Evolutionary conservation across 2,329 filamentous ascomycete species (phyloP).

Genomic region (Penicillium fuscoglaucum): DNA sequence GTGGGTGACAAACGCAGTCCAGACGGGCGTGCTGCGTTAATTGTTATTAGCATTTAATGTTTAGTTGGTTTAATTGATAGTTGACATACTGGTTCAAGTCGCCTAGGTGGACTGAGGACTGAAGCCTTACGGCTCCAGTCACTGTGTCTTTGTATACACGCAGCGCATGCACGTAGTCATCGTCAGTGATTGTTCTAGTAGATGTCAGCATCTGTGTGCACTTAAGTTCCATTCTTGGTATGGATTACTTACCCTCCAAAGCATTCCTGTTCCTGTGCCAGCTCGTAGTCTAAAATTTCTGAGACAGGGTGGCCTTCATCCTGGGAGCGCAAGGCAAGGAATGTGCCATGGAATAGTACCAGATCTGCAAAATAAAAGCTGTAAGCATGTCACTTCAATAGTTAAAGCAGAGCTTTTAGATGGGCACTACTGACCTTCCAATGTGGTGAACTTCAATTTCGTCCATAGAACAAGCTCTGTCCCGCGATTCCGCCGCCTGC

Average conservation of each 20-base stretch:
- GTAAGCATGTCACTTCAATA: not conserved
- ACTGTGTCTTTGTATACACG: conserved; percentile 55
- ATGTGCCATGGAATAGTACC: conserved; percentile 58
- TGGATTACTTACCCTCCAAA: conserved; percentile 50
- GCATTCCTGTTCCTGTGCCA: conserved; percentile 49
- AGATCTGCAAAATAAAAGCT: conserved; percentile 43
- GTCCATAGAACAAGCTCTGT: conserved; percentile 53
- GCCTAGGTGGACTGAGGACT: conserved; percentile 57
- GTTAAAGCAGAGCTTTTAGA: not conserved
- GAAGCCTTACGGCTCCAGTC: conserved; percentile 56
- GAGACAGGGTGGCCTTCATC: conserved; percentile 46
- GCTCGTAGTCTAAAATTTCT: conserved; percentile 51
- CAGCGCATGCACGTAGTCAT: conserved; percentile 54
- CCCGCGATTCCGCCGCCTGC: conserved; percentile 37
- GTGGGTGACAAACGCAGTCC: conserved; percentile 59
- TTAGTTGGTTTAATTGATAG: not conserved
- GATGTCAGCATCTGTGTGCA: conserved; percentile 15
- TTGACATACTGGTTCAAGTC: conserved; percentile 48
- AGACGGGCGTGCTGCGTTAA: conserved; percentile 53
- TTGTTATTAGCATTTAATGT: not conserved
- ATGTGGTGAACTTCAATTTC: conserved; percentile 54
- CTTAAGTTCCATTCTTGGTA: no score
- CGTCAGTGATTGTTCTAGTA: conserved; percentile 54
- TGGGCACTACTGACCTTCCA: conserved; percentile 49
- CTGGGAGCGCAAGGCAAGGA: conserved; percentile 59